Conservation (phyloP, 495 filamentous ascomycete genomes). For the Penicillium longicatenatum region DNA sequence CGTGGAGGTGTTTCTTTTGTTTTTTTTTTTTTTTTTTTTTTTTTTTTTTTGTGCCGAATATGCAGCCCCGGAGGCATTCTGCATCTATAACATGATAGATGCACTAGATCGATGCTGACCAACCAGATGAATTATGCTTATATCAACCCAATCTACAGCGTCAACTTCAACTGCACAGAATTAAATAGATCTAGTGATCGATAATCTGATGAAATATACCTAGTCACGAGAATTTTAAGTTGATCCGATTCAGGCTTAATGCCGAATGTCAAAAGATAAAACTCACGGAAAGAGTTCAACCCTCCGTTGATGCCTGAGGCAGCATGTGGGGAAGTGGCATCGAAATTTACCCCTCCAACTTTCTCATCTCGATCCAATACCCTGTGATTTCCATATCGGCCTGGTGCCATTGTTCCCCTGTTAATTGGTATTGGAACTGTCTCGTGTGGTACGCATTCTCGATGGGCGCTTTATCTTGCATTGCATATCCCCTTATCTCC, state of each 20-base stretch:
- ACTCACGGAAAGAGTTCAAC: too few relatives aligned
- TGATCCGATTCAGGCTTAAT: not conserved
- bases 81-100: too few relatives aligned
- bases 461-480: not conserved
- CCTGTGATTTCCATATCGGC: not conserved
- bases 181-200: too few relatives aligned
- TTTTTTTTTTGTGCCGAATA: not conserved
- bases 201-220: too few relatives aligned
- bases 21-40: not conserved
- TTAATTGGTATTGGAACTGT: not conserved
- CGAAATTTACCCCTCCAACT: constrained; percentile 45
- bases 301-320: constrained; percentile 39
- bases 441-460: not conserved
- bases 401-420: constrained; percentile 3
- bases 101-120: too few relatives aligned
- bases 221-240: too few relatives aligned
- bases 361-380: not conserved
- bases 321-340: constrained; percentile 27
- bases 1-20: not conserved
- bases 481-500: constrained; percentile 6
- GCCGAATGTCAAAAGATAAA: not conserved
- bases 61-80: not conserved
- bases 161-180: too few relatives aligned
- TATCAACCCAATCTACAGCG: too few relatives aligned
- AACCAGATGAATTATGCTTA: too few relatives aligned